phyloP scores from a whole-genome alignment of 805 yeast genomes.

The Kregervanrija fluxuum region DNA sequence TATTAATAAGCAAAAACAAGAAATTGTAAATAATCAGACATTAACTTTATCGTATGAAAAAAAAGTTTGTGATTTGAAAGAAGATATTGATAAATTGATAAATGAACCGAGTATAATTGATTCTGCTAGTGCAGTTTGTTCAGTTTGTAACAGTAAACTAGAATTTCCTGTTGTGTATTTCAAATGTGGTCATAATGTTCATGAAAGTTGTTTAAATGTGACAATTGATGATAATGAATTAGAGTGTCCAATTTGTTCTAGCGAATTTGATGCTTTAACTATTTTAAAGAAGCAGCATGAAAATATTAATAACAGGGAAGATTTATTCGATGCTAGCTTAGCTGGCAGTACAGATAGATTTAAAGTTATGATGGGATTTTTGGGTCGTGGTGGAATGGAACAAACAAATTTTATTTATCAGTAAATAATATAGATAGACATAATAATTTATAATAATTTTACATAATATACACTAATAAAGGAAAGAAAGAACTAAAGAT shows the following conservation, averaged over 20 bases:
- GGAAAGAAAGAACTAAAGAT: too few relatives aligned
- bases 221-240: slow-evolving; percentile 15
- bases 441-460: too few relatives aligned
- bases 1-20: slow-evolving; percentile 51
- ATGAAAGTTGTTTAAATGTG: slow-evolving; percentile 54
- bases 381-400: slow-evolving; percentile 85
- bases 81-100: slow-evolving; percentile 44
- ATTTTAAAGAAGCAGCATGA: slow-evolving; percentile 54
- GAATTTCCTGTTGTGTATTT: slow-evolving; percentile 81
- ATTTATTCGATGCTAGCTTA: slow-evolving; percentile 53
- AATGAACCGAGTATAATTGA: slow-evolving; percentile 46
- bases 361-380: slow-evolving; percentile 68
- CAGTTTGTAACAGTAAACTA: slow-evolving; percentile 54
- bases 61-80: slow-evolving; percentile 53
- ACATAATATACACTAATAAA: too few relatives aligned
- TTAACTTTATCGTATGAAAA: slow-evolving; percentile 59
- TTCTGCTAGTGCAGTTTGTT: slow-evolving; percentile 45
- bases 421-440: too few relatives aligned
- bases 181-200: slow-evolving; percentile 81
- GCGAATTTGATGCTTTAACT: slow-evolving; percentile 60
- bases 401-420: slow-evolving; percentile 13
- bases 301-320: slow-evolving; percentile 53
- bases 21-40: slow-evolving; percentile 60
- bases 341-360: slow-evolving; percentile 53
- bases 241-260: slow-evolving; percentile 71